Percentiles rank a stretch among this genome's conserved stretches.
These are phyloP conservation scores for Golubevia pallescens DNA, from an alignment of 1,284 basidiomycete genomes.

Conservation along the genomic window DNA sequence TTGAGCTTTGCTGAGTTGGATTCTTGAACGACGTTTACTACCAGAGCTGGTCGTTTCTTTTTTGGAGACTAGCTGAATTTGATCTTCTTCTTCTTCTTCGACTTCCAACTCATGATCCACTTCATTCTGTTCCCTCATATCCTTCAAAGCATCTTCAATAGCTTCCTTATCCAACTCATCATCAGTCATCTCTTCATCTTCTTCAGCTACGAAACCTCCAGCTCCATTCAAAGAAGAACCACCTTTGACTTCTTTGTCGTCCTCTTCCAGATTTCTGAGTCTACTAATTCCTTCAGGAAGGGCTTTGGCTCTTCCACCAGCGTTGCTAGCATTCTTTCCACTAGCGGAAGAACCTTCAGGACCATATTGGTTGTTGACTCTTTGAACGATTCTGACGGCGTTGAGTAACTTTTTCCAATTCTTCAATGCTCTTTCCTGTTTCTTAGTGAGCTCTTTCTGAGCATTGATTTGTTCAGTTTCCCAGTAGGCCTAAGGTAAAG, in stretches of 20 bases:
- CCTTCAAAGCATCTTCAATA: neutral
- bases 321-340: conserved; percentile 5
- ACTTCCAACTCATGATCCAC: conserved; percentile 11
- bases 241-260: neutral
- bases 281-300: conserved; percentile 4
- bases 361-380: conserved; percentile 81
- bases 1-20: neutral
- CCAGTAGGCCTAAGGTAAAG: conserved; percentile 75
- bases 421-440: conserved; percentile 81
- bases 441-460: conserved; percentile 77
- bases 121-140: neutral
- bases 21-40: neutral
- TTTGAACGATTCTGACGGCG: conserved; percentile 81
- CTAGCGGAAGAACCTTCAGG: conserved; percentile 4
- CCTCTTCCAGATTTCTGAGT: conserved; percentile 2
- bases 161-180: conserved; percentile 8
- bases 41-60: neutral
- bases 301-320: conserved; percentile 2
- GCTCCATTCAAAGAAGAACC: neutral
- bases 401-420: conserved; percentile 87
- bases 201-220: neutral
- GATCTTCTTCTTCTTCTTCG: conserved; percentile 11
- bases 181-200: neutral
- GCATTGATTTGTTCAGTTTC: conserved; percentile 79
- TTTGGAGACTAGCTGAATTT: conserved; percentile 23